Percentiles rank a stretch among this genome's conserved stretches.
Evolutionary conservation across 225 moss, liverwort and hornwort species (phyloP).

Genomic region (Pleurozium schreberi): DNA sequence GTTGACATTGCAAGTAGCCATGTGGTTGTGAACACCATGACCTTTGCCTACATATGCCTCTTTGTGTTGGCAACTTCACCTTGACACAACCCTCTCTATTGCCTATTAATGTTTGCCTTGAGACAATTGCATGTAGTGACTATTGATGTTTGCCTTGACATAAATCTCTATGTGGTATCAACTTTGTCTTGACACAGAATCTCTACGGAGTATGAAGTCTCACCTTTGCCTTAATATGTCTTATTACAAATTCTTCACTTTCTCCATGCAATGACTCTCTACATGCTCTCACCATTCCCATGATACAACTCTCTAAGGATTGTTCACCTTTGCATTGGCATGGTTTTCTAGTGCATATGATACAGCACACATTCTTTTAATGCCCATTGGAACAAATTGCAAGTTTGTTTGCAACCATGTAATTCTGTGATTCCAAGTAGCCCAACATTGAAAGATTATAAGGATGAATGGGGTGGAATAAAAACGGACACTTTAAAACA

Average conservation of each 20-base stretch:
- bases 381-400: no score
- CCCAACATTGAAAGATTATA: not conserved
- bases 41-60: not conserved
- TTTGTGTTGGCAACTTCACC: not conserved
- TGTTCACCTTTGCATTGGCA: rapidly evolving
- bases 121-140: no score
- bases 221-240: rapidly evolving
- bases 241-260: not conserved
- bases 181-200: rapidly evolving
- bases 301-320: not conserved
- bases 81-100: not conserved
- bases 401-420: not conserved
- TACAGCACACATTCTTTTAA: not conserved
- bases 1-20: not conserved
- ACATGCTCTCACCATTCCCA: rapidly evolving
- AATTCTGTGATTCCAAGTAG: not conserved
- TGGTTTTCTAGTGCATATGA: no score
- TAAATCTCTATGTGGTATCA: not conserved
- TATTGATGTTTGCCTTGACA: not conserved
- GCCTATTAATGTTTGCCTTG: not conserved
- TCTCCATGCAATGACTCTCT: not conserved
- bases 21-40: not conserved
- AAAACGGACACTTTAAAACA: not conserved
- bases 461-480: rapidly evolving
- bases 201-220: rapidly evolving